Conservation (phyloP, 2,329 filamentous ascomycete genomes). For the Aspergillus transmontanensis region DNA sequence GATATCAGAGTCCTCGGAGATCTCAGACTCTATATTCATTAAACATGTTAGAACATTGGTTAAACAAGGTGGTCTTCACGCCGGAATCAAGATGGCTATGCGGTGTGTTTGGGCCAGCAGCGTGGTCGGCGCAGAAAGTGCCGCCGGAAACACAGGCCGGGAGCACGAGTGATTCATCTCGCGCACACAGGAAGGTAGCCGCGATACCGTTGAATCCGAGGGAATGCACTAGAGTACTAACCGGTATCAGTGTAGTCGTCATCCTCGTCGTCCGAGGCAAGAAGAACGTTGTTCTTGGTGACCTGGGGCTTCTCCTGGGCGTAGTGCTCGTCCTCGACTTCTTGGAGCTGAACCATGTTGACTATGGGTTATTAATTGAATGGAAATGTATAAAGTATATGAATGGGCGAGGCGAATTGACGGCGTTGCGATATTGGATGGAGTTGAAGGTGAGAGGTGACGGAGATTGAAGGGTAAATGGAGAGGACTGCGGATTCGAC, state of each 20-base stretch:
- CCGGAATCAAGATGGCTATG: not conserved
- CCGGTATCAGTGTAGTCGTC: conserved; percentile 93
- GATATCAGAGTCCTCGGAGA: conserved; percentile 77
- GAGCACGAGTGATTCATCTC: conserved; percentile 41
- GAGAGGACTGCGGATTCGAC: conserved; percentile 24
- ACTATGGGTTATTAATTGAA: conserved; percentile 19
- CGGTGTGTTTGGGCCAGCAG: conserved; percentile 7
- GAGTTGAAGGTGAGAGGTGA: conserved; percentile 14
- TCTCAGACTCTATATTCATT: conserved; percentile 68
- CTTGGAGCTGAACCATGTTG: conserved; percentile 91
- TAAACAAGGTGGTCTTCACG: not conserved
- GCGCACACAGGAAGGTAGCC: conserved; percentile 11
- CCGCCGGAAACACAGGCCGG: conserved; percentile 11
- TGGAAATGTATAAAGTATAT: not conserved
- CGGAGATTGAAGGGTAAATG: conserved; percentile 25
- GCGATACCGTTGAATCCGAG: not conserved
- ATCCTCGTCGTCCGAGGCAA: conserved; percentile 61
- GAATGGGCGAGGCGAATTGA: conserved; percentile 12
- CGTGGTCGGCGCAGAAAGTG: conserved; percentile 1
- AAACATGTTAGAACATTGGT: conserved; percentile 7
- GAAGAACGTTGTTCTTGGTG: conserved; percentile 57
- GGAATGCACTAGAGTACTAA: conserved; percentile 48
- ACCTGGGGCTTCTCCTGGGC: conserved; percentile 68
- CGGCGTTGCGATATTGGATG: conserved; percentile 8
- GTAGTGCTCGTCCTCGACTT: conserved; percentile 97